Conservation (phyloP, 225 moss, liverwort and hornwort species). For the Polytrichum commune region DNA sequence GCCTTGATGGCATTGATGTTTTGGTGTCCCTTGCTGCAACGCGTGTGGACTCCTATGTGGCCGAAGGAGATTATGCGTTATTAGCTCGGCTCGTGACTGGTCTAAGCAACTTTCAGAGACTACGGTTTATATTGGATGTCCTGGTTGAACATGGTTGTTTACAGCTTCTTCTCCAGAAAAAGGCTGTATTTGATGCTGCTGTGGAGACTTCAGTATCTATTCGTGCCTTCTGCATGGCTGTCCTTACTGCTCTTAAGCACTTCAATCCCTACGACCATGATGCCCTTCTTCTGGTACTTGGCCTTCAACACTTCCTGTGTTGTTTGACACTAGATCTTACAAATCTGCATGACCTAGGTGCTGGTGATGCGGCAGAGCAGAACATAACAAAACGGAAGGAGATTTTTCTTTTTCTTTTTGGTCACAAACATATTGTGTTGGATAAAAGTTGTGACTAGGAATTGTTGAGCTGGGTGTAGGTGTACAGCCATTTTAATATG, state of each 20-base stretch:
- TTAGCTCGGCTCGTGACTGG: conserved; percentile 91
- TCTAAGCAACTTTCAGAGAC: conserved; percentile 82
- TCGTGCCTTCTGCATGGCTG: conserved; percentile 92
- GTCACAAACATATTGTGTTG: too few species aligned
- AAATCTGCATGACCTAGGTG: too few species aligned
- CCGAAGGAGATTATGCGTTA: conserved; percentile 74
- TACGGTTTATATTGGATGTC: conserved; percentile 89
- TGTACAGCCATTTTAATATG: conserved; percentile 91
- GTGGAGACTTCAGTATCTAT: conserved; percentile 69
- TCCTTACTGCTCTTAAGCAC: conserved; percentile 88
- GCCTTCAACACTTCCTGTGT: too few species aligned
- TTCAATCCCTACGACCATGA: conserved; percentile 88
- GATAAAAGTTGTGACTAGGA: not conserved
- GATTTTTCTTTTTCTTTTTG: too few species aligned
- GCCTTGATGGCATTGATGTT: conserved; percentile 91
- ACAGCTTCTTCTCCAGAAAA: conserved; percentile 82
- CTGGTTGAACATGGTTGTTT: conserved; percentile 86
- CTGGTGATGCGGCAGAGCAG: too few species aligned
- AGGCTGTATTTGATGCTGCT: conserved; percentile 61
- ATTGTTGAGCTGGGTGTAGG: conserved; percentile 29
- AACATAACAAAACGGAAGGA: too few species aligned
- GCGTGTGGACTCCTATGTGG: conserved; percentile 82
- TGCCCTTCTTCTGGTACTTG: conserved; percentile 71
- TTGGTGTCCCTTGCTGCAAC: conserved; percentile 86
- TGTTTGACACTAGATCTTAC: too few species aligned